Conservation (phyloP, 2,329 filamentous ascomycete species). For the Fusarium aywerte region DNA sequence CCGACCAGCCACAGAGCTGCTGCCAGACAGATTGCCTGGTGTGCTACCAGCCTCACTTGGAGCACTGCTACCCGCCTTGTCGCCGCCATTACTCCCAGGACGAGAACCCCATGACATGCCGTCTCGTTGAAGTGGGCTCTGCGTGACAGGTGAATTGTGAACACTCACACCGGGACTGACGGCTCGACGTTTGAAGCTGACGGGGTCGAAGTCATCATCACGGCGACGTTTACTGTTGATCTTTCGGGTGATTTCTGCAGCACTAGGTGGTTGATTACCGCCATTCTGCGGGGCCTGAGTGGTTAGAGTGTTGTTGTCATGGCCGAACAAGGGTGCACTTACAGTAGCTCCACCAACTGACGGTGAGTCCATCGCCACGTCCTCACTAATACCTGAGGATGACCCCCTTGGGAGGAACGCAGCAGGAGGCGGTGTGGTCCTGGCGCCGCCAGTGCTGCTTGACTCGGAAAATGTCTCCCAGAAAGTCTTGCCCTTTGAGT, state of each 20-base stretch:
- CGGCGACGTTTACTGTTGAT: conserved; percentile 84
- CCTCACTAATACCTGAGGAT: conserved; percentile 72
- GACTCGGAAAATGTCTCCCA: conserved; percentile 84
- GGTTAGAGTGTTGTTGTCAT: conserved; percentile 32
- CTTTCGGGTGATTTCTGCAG: conserved; percentile 80
- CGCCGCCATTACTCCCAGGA: conserved; percentile 70
- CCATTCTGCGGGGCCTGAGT: conserved; percentile 45
- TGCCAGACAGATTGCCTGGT: conserved; percentile 42
- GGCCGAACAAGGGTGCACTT: conserved; percentile 22
- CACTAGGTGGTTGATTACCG: conserved; percentile 65
- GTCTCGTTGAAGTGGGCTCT: conserved; percentile 83
- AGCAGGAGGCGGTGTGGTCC: conserved; percentile 73
- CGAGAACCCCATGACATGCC: conserved; percentile 77
- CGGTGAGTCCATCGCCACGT: conserved; percentile 78
- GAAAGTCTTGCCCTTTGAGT: conserved; percentile 73
- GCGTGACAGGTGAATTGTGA: conserved; percentile 88
- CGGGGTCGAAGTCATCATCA: conserved; percentile 90
- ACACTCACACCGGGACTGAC: conserved; percentile 92
- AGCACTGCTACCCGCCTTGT: conserved; percentile 62
- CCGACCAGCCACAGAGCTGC: conserved; percentile 55
- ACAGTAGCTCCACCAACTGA: conserved; percentile 54
- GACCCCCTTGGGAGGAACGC: conserved; percentile 69
- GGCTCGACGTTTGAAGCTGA: conserved; percentile 88
- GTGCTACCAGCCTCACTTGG: conserved; percentile 62
- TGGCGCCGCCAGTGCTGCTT: conserved; percentile 61